phyloP scores from a whole-genome alignment of 2,329 filamentous ascomycete species.

The Oidium heveae region DNA sequence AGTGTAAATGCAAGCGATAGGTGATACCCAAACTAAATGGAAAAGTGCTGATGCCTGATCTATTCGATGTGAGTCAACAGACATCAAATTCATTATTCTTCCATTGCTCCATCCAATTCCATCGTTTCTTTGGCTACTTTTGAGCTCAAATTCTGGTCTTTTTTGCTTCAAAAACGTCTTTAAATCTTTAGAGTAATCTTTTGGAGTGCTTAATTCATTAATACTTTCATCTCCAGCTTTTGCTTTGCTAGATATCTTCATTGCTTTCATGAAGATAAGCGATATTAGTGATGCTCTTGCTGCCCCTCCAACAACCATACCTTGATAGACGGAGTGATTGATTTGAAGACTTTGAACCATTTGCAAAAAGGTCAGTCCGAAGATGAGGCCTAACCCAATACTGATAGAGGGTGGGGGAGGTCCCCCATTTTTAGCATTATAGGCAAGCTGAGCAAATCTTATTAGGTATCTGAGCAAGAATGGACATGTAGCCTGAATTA shows the following conservation, averaged over 20 bases:
- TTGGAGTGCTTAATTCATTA: conserved; percentile 16
- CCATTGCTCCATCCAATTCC: conserved; percentile 80
- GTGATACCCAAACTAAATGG: conserved; percentile 76
- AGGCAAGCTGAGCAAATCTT: conserved; percentile 59
- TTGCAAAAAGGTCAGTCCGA: conserved; percentile 74
- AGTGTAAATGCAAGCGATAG: conserved; percentile 53
- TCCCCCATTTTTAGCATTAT: conserved; percentile 28
- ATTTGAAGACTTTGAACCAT: conserved; percentile 53
- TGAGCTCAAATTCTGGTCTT: conserved; percentile 2
- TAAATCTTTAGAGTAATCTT: conserved; percentile 5
- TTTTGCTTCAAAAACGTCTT: neutral
- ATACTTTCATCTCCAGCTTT: conserved; percentile 48
- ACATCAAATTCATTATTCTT: conserved; percentile 80
- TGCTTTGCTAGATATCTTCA: conserved; percentile 68
- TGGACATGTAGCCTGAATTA: conserved; percentile 60
- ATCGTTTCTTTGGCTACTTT: conserved; percentile 24
- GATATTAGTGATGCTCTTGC: conserved; percentile 58
- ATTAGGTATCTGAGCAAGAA: conserved; percentile 75
- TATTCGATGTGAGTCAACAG: conserved; percentile 77
- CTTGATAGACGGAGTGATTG: conserved; percentile 80
- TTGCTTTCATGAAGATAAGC: conserved; percentile 75
- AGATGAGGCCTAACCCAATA: conserved; percentile 53
- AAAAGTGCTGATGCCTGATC: conserved; percentile 75
- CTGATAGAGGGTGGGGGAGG: conserved; percentile 40
- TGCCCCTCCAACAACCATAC: conserved; percentile 80